A percentile compares a stretch with the other conserved stretches of the same genome.
phyloP scores from a whole-genome alignment of 1,139 yeast species.

The Meyerozyma sp. region DNA sequence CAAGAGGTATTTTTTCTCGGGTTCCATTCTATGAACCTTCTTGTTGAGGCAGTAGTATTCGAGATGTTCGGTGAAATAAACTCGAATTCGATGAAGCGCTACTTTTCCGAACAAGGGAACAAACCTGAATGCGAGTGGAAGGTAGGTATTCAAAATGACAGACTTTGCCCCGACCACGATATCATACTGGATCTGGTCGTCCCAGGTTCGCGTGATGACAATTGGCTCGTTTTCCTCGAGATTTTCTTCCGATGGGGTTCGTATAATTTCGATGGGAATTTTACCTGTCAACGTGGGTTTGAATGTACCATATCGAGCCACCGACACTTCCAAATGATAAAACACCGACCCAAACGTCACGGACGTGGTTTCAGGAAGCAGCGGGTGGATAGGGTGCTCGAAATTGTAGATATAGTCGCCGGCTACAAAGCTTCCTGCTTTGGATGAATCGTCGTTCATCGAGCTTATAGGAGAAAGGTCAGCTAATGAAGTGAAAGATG shows the following conservation, averaged over 20 bases:
- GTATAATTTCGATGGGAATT: conserved; percentile 59
- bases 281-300: conserved; percentile 66
- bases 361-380: conserved; percentile 72
- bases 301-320: conserved; percentile 81
- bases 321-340: conserved; percentile 62
- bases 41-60: conserved; percentile 84
- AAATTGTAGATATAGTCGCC: conserved; percentile 92
- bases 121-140: conserved; percentile 80
- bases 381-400: conserved; percentile 80
- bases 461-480: conserved; percentile 1
- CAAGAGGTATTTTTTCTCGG: conserved; percentile 70
- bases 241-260: conserved; percentile 74
- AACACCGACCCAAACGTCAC: conserved; percentile 79
- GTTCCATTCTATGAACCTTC: conserved; percentile 89
- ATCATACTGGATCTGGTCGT: conserved; percentile 82
- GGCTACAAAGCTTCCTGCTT: conserved; percentile 42
- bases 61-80: conserved; percentile 80
- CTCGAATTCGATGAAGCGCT: conserved; percentile 76
- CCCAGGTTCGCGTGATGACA: conserved; percentile 89
- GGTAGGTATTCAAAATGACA: conserved; percentile 71
- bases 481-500: conserved; percentile 7
- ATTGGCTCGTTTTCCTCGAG: conserved; percentile 92
- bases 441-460: conserved; percentile 15
- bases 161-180: conserved; percentile 86
- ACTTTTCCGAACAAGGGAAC: conserved; percentile 82